Conservation (phyloP, 2,329 filamentous ascomycete species). For the Penicillium sp. region DNA sequence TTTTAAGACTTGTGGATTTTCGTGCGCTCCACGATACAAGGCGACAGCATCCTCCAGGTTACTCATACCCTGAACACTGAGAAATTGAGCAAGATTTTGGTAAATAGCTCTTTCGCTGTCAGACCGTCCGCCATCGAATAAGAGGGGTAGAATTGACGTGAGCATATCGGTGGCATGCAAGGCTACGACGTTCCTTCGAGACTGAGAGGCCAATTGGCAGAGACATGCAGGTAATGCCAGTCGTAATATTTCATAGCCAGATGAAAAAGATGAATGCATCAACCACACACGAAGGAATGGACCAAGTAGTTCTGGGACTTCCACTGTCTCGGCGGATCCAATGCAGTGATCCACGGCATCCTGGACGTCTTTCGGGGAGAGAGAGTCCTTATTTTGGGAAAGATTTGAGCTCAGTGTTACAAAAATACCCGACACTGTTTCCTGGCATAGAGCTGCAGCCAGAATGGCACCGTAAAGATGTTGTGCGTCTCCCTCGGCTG, state of each 20-base stretch:
- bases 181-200: conserved; percentile 67
- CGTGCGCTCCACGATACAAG: conserved; percentile 61
- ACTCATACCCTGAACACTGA: conserved; percentile 75
- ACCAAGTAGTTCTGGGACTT: conserved; percentile 42
- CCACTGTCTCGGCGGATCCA: conserved; percentile 44
- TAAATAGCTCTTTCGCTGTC: conserved; percentile 59
- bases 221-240: conserved; percentile 67
- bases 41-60: conserved; percentile 79
- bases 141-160: conserved; percentile 63
- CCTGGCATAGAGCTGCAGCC: conserved; percentile 76
- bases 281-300: conserved; percentile 50
- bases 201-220: conserved; percentile 57
- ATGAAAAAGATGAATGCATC: conserved; percentile 59
- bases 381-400: conserved; percentile 10
- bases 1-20: conserved; percentile 56
- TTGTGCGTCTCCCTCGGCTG: conserved; percentile 58
- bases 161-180: conserved; percentile 72
- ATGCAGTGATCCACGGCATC: conserved; percentile 38
- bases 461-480: conserved; percentile 82
- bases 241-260: conserved; percentile 32
- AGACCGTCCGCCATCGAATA: conserved; percentile 59
- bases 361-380: conserved; percentile 26
- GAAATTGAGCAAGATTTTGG: conserved; percentile 63
- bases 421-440: conserved; percentile 69
- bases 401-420: conserved; percentile 37